A percentile compares a stretch with the other conserved stretches of the same genome.
Conservation (phyloP, 192 early-diverging fungal species). For the Coemansia sp. region DNA sequence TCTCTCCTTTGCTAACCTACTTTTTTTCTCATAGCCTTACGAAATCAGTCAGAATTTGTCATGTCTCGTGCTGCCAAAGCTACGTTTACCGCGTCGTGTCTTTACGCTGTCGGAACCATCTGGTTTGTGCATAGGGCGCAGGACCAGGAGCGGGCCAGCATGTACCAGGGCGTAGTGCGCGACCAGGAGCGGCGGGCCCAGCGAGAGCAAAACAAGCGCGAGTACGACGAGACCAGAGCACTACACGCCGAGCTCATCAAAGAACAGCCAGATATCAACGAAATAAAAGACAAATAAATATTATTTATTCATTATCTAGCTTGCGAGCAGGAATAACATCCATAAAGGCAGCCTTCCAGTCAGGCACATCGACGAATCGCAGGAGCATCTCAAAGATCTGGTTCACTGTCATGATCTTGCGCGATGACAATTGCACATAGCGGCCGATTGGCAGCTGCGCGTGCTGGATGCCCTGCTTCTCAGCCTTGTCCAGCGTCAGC, state of each 20-base stretch:
- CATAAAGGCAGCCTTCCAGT: constrained; percentile 88
- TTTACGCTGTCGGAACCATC: constrained; percentile 47
- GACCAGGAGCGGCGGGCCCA: constrained; percentile 49
- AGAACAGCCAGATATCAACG: constrained; percentile 30
- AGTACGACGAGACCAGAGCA: constrained; percentile 48
- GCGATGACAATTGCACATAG: constrained; percentile 75
- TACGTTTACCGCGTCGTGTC: constrained; percentile 49
- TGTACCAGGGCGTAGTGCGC: constrained; percentile 55
- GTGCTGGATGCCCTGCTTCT: constrained; percentile 69
- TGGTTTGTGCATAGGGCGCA: constrained; percentile 54
- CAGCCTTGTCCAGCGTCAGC: constrained; percentile 81
- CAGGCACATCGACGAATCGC: constrained; percentile 69
- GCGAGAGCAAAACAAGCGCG: constrained; percentile 50
- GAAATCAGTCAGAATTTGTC: constrained; percentile 2
- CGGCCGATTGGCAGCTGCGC: constrained; percentile 87
- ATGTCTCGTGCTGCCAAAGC: constrained; percentile 55
- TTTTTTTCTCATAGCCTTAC: background rate
- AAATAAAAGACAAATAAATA: background rate
- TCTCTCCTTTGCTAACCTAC: background rate
- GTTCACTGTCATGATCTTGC: constrained; percentile 93
- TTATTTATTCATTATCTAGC: constrained; percentile 4
- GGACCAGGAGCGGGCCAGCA: constrained; percentile 39
- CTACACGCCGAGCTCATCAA: constrained; percentile 46
- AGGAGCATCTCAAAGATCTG: constrained; percentile 94
- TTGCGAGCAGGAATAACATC: constrained; percentile 76